Evolutionary conservation across 371 early-diverging fungal species (phyloP).

Genomic region (Rhizomucor pusillus): DNA sequence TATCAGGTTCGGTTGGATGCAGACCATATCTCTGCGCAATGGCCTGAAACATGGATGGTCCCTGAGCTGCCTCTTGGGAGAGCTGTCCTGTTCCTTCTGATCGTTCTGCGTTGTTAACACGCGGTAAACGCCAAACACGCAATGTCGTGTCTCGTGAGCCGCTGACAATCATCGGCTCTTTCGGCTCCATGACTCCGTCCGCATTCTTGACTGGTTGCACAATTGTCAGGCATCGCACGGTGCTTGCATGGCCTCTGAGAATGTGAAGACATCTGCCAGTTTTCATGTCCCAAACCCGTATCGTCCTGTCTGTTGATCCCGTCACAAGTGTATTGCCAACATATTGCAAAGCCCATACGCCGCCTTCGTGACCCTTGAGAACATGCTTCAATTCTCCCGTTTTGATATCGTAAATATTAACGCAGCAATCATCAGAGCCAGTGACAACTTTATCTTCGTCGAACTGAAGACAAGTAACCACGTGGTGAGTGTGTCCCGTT

Average conservation of each 20-base stretch:
- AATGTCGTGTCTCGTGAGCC: slow-evolving; percentile 97
- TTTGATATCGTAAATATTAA: slow-evolving; percentile 84
- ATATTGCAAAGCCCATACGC: slow-evolving; percentile 97
- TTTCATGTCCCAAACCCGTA: slow-evolving; percentile 95
- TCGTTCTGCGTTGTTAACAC: slow-evolving; percentile 26
- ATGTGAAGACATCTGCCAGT: slow-evolving; percentile 84
- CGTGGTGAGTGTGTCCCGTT: slow-evolving; percentile 75
- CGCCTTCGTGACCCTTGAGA: slow-evolving; percentile 94
- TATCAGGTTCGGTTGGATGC: neutral
- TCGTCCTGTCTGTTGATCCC: slow-evolving; percentile 97
- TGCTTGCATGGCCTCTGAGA: slow-evolving; percentile 93
- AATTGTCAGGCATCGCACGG: slow-evolving; percentile 92
- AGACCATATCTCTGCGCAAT: neutral
- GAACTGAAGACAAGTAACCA: slow-evolving; percentile 95
- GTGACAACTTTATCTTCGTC: slow-evolving; percentile 90
- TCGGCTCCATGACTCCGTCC: slow-evolving; percentile 55
- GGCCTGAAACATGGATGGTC: neutral
- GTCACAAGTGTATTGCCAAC: slow-evolving; percentile 87
- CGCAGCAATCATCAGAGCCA: slow-evolving; percentile 86
- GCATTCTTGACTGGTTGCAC: slow-evolving; percentile 62
- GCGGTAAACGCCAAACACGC: slow-evolving; percentile 91
- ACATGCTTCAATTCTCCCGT: slow-evolving; percentile 68
- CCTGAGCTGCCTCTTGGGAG: neutral
- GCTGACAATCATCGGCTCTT: slow-evolving; percentile 82
- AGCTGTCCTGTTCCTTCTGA: slow-evolving; percentile 32